A percentile compares a stretch with the other conserved stretches of the same genome.
Conservation (phyloP, 2,329 filamentous ascomycete genomes). For the Venturia carpophila region DNA sequence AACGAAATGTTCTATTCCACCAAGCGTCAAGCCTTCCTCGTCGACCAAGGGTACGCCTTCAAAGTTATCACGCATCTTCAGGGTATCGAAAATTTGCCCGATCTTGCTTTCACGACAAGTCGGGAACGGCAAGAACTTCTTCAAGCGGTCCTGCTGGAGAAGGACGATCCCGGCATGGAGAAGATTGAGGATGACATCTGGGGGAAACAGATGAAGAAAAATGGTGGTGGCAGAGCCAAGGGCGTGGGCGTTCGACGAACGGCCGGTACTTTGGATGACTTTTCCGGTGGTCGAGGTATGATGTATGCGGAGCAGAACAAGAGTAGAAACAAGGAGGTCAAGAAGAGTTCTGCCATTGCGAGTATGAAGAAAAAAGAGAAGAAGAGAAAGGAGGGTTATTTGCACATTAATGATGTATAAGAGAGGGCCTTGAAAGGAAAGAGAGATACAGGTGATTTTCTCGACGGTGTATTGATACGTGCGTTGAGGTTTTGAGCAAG, state of each 20-base stretch:
- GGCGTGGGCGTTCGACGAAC: conserved; percentile 64
- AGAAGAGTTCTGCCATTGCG: conserved; percentile 10
- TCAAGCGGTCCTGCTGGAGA: conserved; percentile 81
- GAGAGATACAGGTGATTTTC: no score
- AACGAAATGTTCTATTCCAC: conserved; percentile 97
- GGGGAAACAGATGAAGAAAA: conserved; percentile 36
- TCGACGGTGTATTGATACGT: no score
- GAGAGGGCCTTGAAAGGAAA: no score
- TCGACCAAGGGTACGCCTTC: conserved; percentile 97
- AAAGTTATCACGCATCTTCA: conserved; percentile 96
- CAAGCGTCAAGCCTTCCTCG: conserved; percentile 91
- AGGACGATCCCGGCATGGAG: conserved; percentile 66
- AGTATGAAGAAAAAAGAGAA: conserved; percentile 22
- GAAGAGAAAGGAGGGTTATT: conserved; percentile 23
- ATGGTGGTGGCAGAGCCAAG: conserved; percentile 35
- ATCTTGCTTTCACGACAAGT: conserved; percentile 70
- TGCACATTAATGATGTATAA: conserved; percentile 1
- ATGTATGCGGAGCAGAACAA: conserved; percentile 56
- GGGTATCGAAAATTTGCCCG: conserved; percentile 77
- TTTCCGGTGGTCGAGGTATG: conserved; percentile 93
- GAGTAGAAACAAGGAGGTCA: conserved; percentile 33
- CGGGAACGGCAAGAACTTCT: conserved; percentile 78
- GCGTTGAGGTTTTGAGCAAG: no score
- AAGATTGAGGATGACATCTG: conserved; percentile 62
- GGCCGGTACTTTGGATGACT: conserved; percentile 74